Conservation (phyloP, 768 basidiomycete species). For the Mycena polygramma region DNA sequence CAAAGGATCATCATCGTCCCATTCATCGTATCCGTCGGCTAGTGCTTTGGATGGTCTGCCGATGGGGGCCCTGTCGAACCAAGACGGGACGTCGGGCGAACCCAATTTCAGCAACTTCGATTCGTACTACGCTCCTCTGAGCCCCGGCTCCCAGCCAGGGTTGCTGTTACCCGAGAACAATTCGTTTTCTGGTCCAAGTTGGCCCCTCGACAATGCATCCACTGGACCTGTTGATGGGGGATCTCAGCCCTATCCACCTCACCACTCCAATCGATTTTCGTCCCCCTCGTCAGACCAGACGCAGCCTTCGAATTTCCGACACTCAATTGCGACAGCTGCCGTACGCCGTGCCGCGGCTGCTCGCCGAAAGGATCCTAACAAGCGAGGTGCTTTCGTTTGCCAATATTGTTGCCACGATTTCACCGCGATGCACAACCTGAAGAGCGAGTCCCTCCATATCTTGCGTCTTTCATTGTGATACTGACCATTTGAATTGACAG, state of each 20-base stretch:
- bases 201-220: too few species aligned
- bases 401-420: slow-evolving; percentile 3
- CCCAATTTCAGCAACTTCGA: not conserved
- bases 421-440: slow-evolving; percentile 16
- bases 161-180: too few species aligned
- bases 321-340: slow-evolving; percentile 1
- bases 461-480: not conserved
- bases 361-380: slow-evolving; percentile 13
- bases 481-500: slow-evolving; percentile 6
- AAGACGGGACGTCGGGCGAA: not conserved
- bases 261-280: not conserved
- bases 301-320: not conserved
- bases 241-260: not conserved
- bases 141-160: not conserved
- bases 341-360: not conserved
- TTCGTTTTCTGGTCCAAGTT: too few species aligned
- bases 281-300: not conserved
- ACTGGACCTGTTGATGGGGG: too few species aligned
- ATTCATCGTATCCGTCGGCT: not conserved
- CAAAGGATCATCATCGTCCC: not conserved
- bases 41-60: not conserved
- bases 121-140: not conserved
- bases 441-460: not conserved
- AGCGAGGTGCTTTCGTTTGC: slow-evolving; percentile 6
- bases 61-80: not conserved